Percentiles rank a stretch among this genome's conserved stretches.
These are phyloP conservation scores for Plasmodium cynomolgi DNA, from an alignment of 169 alveolate genomes.

Conservation along the genomic window DNA sequence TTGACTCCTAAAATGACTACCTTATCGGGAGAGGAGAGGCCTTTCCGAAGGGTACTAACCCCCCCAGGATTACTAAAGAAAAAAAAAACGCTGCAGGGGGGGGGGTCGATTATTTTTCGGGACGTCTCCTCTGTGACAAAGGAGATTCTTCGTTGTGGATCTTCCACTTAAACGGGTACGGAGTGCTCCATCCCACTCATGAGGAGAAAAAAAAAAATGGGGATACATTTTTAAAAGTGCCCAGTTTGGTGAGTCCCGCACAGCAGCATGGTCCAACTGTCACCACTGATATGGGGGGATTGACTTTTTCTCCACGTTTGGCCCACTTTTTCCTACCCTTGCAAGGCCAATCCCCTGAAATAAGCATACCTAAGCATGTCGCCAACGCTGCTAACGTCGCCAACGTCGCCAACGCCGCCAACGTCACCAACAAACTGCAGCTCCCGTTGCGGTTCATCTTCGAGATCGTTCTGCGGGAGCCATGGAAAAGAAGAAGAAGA, in stretches of 20 bases:
- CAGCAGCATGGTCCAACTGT: neutral
- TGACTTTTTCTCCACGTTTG: neutral
- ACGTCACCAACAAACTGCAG: neutral
- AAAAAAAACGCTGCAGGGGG: neutral
- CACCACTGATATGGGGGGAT: neutral
- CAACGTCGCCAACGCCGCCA: too few relatives aligned
- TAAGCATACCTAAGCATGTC: neutral
- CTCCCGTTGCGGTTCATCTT: neutral
- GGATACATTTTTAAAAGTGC: neutral
- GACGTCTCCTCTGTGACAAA: neutral
- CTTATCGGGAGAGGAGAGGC: neutral
- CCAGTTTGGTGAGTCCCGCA: neutral
- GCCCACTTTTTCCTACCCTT: neutral
- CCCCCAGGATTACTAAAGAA: neutral
- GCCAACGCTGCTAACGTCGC: too few relatives aligned
- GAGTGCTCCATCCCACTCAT: neutral
- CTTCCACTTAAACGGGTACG: neutral
- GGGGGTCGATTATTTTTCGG: neutral
- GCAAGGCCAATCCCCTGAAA: neutral
- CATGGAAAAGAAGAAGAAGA: slow-evolving; percentile 4
- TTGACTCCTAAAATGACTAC: neutral
- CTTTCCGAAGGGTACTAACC: neutral
- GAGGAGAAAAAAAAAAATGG: neutral
- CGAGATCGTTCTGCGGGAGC: neutral
- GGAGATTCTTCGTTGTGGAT: neutral